Evolutionary conservation across 768 basidiomycete species (phyloP).

Genomic region (Lenzites betulinus): DNA sequence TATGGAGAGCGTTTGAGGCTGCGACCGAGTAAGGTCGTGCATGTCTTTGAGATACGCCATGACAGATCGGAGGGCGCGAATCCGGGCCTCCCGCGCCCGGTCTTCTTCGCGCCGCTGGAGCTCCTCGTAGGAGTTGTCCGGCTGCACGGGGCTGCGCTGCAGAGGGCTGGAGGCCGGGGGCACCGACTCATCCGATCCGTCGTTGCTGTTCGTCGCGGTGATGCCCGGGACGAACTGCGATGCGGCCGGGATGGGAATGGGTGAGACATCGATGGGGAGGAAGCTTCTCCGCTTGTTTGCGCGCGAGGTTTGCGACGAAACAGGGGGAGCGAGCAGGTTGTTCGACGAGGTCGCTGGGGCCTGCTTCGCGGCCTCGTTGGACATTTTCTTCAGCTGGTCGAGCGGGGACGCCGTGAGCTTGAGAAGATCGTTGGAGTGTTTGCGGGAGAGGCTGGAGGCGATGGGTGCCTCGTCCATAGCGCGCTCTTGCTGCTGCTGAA

Average conservation of each 20-base stretch:
- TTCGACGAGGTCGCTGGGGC: slow-evolving; percentile 17
- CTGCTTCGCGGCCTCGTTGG: slow-evolving; percentile 26
- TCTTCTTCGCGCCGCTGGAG: slow-evolving; percentile 68
- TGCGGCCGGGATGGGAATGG: slow-evolving; percentile 64
- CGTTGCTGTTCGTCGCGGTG: slow-evolving; percentile 41
- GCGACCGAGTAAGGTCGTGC: slow-evolving; percentile 82
- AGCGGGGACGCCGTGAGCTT: slow-evolving; percentile 15
- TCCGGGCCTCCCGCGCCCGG: slow-evolving; percentile 67
- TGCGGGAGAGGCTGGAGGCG: slow-evolving; percentile 16
- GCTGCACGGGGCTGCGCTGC: slow-evolving; percentile 41
- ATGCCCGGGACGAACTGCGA: slow-evolving; percentile 60
- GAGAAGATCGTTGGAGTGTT: slow-evolving; percentile 17
- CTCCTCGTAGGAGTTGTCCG: slow-evolving; percentile 46
- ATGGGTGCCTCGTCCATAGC: slow-evolving; percentile 17
- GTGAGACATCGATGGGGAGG: slow-evolving; percentile 76
- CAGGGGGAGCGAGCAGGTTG: slow-evolving; percentile 45
- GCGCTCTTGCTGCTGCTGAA: slow-evolving; percentile 27
- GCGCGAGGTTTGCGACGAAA: slow-evolving; percentile 43
- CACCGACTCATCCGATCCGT: slow-evolving; percentile 35
- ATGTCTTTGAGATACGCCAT: slow-evolving; percentile 97
- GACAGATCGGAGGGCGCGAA: slow-evolving; percentile 81
- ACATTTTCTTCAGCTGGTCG: slow-evolving; percentile 24
- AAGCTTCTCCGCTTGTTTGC: slow-evolving; percentile 83
- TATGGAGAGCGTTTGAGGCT: slow-evolving; percentile 55
- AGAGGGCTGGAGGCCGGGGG: slow-evolving; percentile 5